phyloP scores from a whole-genome alignment of 1,139 yeast species.

The Suhomyces bolitotheri region DNA sequence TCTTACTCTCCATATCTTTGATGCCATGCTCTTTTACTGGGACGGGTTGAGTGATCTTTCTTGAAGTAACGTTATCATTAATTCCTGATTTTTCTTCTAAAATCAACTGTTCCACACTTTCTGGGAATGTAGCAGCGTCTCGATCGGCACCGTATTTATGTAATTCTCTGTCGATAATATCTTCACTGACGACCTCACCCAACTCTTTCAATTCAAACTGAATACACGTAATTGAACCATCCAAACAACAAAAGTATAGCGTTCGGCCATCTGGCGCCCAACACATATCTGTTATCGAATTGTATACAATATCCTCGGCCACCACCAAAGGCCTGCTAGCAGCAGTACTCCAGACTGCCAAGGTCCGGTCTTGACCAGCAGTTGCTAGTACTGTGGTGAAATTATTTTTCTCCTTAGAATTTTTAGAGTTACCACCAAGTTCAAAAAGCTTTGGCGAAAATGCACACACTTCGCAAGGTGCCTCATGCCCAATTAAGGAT shows the following conservation, averaged over 20 bases:
- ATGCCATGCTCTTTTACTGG: constrained; percentile 2
- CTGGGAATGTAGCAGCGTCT: constrained; percentile 82
- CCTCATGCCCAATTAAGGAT: constrained; percentile 90
- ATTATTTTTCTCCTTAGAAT: constrained; percentile 21
- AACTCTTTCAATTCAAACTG: constrained; percentile 69
- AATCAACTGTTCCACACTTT: constrained; percentile 73
- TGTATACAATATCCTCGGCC: constrained; percentile 59
- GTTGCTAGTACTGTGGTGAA: constrained; percentile 65
- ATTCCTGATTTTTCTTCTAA: constrained; percentile 62
- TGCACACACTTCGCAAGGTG: constrained; percentile 92
- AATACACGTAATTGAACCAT: constrained; percentile 78
- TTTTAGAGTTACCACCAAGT: constrained; percentile 16
- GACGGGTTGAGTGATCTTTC: constrained; percentile 1
- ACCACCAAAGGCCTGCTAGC: constrained; percentile 62
- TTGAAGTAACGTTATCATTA: constrained; percentile 1
- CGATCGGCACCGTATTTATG: constrained; percentile 87
- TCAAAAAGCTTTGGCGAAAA: constrained; percentile 77
- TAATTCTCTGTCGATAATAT: constrained; percentile 61
- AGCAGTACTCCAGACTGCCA: constrained; percentile 71
- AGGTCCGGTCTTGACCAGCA: constrained; percentile 74
- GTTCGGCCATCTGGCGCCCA: constrained; percentile 80
- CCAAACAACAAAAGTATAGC: constrained; percentile 75
- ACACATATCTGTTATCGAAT: constrained; percentile 69
- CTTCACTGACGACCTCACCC: constrained; percentile 72
- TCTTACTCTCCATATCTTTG: constrained; percentile 2